phyloP scores from a whole-genome alignment of 768 basidiomycete genomes.

The Xerocomellus intermedius region DNA sequence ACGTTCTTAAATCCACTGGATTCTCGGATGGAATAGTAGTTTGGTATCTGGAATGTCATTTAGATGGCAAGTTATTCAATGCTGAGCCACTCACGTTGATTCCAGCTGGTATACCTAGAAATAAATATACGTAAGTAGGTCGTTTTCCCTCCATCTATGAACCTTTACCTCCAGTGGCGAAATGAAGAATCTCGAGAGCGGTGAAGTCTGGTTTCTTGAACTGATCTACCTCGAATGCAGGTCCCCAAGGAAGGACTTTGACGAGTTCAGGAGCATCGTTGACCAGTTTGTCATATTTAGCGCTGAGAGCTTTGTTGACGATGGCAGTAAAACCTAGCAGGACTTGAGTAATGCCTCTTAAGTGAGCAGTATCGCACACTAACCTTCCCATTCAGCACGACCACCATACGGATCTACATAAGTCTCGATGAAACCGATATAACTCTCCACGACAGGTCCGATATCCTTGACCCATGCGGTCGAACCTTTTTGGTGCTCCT shows the following conservation, averaged over 20 bases:
- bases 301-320: constrained; percentile 79
- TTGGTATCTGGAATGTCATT: constrained; percentile 59
- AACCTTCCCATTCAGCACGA: constrained; percentile 93
- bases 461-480: constrained; percentile 83
- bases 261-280: constrained; percentile 75
- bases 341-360: not conserved
- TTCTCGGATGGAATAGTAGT: constrained; percentile 84
- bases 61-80: not conserved
- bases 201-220: constrained; percentile 90
- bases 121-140: not conserved
- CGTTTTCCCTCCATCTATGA: not conserved
- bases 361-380: not conserved
- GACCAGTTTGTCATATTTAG: constrained; percentile 78
- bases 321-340: constrained; percentile 80
- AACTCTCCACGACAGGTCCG: constrained; percentile 84
- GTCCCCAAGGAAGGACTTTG: constrained; percentile 81
- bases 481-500: constrained; percentile 76
- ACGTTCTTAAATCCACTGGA: constrained; percentile 88
- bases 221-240: constrained; percentile 60
- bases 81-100: constrained; percentile 59
- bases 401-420: constrained; percentile 88
- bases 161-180: constrained; percentile 73
- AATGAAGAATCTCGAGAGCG: constrained; percentile 77
- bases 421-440: constrained; percentile 85
- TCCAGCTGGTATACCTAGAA: constrained; percentile 75